Percentiles rank a stretch among this genome's conserved stretches.
Conservation (phyloP, 768 basidiomycete genomes). For the Podaxis pistillaris region DNA sequence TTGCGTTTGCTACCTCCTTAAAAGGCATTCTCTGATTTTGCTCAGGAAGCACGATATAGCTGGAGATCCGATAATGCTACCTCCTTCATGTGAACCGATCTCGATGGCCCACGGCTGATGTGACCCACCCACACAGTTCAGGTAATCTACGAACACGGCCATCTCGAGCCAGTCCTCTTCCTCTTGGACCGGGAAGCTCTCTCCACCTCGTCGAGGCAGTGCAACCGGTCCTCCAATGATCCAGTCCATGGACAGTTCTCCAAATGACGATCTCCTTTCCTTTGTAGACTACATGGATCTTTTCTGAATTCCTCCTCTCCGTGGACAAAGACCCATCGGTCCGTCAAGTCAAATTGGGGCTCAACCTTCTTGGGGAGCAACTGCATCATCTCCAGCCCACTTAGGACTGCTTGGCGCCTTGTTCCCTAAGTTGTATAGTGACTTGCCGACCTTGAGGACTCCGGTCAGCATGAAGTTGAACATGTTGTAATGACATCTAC, state of each 20-base stretch:
- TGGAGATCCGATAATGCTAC: conserved; percentile 25
- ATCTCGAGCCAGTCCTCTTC: neutral
- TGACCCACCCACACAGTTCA: conserved; percentile 13
- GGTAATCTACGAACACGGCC: conserved; percentile 7
- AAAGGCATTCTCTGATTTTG: conserved; percentile 13
- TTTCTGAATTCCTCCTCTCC: conserved; percentile 8
- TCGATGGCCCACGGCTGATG: conserved; percentile 9
- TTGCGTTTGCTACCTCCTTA: conserved; percentile 1
- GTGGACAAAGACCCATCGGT: conserved; percentile 14
- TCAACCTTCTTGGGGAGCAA: conserved; percentile 8
- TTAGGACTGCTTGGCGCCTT: conserved; percentile 1
- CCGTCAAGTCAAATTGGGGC: conserved; percentile 13
- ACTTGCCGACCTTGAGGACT: conserved; percentile 7
- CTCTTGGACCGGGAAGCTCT: conserved; percentile 9
- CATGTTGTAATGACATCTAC: conserved; percentile 10
- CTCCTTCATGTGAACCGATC: conserved; percentile 9
- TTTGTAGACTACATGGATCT: conserved; percentile 5
- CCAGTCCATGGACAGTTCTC: conserved; percentile 12
- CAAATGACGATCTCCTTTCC: conserved; percentile 14
- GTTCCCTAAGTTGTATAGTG: conserved; percentile 4
- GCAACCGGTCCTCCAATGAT: conserved; percentile 10
- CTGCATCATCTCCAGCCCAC: conserved; percentile 13
- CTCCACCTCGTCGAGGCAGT: conserved; percentile 9
- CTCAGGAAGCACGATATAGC: conserved; percentile 14
- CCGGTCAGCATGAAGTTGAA: neutral